Conservation (phyloP, 2,329 filamentous ascomycete species). For the Remersonia thermophila region DNA sequence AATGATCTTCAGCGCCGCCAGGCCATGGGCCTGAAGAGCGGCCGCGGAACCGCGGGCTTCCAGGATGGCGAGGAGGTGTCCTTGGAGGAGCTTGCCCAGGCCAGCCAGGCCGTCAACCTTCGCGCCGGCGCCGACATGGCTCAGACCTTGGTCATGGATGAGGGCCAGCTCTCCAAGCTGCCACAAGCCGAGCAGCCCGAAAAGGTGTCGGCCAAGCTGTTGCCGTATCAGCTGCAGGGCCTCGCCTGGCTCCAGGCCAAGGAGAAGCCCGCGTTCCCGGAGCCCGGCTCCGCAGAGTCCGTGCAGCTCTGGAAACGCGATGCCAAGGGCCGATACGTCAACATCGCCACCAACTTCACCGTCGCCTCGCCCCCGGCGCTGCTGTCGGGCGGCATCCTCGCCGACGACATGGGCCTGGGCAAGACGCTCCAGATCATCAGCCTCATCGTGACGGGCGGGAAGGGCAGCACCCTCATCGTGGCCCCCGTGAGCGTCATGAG, state of each 20-base stretch:
- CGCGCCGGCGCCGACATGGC: slow-evolving; percentile 51
- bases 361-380: slow-evolving; percentile 46
- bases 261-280: slow-evolving; percentile 57
- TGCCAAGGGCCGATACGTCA: slow-evolving; percentile 38
- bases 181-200: slow-evolving; percentile 58
- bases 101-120: slow-evolving; percentile 56
- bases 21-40: slow-evolving; percentile 28
- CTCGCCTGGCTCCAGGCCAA: slow-evolving; percentile 71
- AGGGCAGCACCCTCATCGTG: slow-evolving; percentile 62
- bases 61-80: slow-evolving; percentile 30
- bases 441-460: slow-evolving; percentile 49
- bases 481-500: slow-evolving; percentile 79
- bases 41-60: slow-evolving; percentile 27
- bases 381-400: slow-evolving; percentile 70
- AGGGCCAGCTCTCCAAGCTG: slow-evolving; percentile 58
- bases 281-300: slow-evolving; percentile 42
- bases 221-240: slow-evolving; percentile 74
- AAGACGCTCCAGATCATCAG: slow-evolving; percentile 83
- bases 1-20: slow-evolving; percentile 38
- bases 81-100: slow-evolving; percentile 51
- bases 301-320: slow-evolving; percentile 68
- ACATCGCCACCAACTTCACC: slow-evolving; percentile 60
- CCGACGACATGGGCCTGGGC: slow-evolving; percentile 86
- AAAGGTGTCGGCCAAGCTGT: slow-evolving; percentile 50
- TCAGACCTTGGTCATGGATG: slow-evolving; percentile 58